Evolutionary conservation across 106 monocot species (phyloP).

Genomic region (Iris macrosiphon): DNA sequence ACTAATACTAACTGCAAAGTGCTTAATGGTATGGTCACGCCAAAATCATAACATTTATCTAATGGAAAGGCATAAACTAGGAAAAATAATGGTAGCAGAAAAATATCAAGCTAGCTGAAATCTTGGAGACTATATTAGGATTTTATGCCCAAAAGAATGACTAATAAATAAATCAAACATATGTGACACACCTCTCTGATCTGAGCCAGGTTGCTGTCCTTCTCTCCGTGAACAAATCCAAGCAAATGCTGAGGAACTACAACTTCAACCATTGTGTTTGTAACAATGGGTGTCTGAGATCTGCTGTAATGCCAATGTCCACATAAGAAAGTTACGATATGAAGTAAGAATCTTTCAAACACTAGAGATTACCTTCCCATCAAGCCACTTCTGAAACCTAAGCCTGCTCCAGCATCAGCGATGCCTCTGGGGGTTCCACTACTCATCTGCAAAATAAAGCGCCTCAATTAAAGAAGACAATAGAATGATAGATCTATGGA

Average conservation of each 20-base stretch:
- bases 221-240: slow-evolving; percentile 59
- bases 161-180: too few relatives aligned
- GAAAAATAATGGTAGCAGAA: too few relatives aligned
- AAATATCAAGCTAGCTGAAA: not conserved
- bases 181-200: slow-evolving; percentile 50
- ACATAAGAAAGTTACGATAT: not conserved
- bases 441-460: slow-evolving; percentile 7
- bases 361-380: slow-evolving; percentile 37
- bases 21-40: too few relatives aligned
- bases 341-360: too few relatives aligned
- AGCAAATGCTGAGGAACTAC: slow-evolving; percentile 52
- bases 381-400: slow-evolving; percentile 20
- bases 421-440: slow-evolving; percentile 23
- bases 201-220: slow-evolving; percentile 36
- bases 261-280: slow-evolving; percentile 35
- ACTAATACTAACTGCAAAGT: too few relatives aligned
- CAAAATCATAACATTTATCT: too few relatives aligned
- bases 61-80: too few relatives aligned
- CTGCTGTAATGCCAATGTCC: slow-evolving; percentile 23
- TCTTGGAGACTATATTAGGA: not conserved
- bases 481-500: too few relatives aligned
- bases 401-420: slow-evolving; percentile 11
- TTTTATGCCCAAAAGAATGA: not conserved
- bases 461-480: not conserved
- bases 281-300: slow-evolving; percentile 15